Evolutionary conservation across 2,329 filamentous ascomycete genomes (phyloP), one percentile per base, ranked within the genome.

Genomic region (Pseudogymnoascus sp.): DNA sequence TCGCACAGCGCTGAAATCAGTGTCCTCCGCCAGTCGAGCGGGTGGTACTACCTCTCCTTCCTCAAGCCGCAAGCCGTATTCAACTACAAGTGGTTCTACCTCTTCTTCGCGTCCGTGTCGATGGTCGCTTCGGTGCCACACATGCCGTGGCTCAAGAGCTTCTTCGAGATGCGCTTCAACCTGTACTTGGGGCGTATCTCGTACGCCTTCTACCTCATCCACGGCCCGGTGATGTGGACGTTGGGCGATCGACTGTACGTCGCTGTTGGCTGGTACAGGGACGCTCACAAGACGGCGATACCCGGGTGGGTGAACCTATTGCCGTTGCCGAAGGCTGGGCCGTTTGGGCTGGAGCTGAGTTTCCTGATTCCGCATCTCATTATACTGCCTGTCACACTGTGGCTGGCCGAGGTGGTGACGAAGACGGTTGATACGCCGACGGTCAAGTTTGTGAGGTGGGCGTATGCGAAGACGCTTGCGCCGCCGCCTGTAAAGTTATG

Each of bases 31-130:
- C 76, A 77, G 25, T 84, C 80, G 13, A 80, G 82, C 0, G 85
- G 86, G 2, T 72, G 70, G 71, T 63, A 66, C 42, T 66, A 66
- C 55, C 41, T 71, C 7, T 68, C 84, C 0, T 79, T 78, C 63
- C 75, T 89, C 62, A 87, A 86, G 64, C 84, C 86, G 0, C 84
- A 88, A 68, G 85, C 85, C 1, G 82, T 86, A 9, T 87, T 79
- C 66, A 84, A 88, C 69, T 80, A 79, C 69, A 88, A 88, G 71
- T 88, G 84, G 84, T 88, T 88, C 73, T 88, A 80, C 69, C 78
- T 88, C 2, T 86, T 86, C 70, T 83, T 80, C 75, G 85, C 84
- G 0, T 79, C 85, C 1, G 75, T 77, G 25, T 77, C 86, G 60
- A 70, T 86, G 0, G 79, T 90, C 0, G 75, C 80, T 1, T 77